Conservation (phyloP, 768 basidiomycete species). For the Epithele typhae region DNA sequence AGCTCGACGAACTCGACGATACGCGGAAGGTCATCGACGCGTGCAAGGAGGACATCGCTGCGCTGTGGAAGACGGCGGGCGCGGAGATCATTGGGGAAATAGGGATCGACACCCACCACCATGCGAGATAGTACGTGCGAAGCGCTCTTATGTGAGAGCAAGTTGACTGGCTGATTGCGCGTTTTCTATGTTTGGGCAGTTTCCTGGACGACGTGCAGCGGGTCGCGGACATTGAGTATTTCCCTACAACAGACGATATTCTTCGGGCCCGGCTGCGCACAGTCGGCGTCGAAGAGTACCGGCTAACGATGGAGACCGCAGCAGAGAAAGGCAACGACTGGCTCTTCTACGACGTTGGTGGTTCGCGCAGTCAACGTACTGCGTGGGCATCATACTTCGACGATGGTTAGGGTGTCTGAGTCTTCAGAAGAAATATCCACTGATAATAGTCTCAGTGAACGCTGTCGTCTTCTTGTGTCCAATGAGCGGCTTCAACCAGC, state of each 20-base stretch:
- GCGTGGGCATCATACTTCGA: constrained; percentile 67
- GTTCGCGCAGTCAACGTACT: constrained; percentile 49
- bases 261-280: constrained; percentile 58
- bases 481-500: constrained; percentile 57
- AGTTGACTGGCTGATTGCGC: too few relatives aligned
- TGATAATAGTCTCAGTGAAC: constrained; percentile 36
- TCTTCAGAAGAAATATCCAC: background rate
- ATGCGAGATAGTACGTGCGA: constrained; percentile 10
- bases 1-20: constrained; percentile 36
- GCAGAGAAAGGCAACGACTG: constrained; percentile 33
- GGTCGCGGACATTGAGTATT: constrained; percentile 45
- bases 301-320: constrained; percentile 41
- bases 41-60: constrained; percentile 31
- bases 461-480: constrained; percentile 62
- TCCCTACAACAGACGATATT: constrained; percentile 56
- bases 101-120: constrained; percentile 11
- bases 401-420: constrained; percentile 39
- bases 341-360: constrained; percentile 63
- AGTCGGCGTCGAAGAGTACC: constrained; percentile 57
- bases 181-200: constrained; percentile 30
- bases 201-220: constrained; percentile 52
- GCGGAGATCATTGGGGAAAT: constrained; percentile 3
- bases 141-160: too few relatives aligned
- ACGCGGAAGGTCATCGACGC: constrained; percentile 42
- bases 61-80: constrained; percentile 4